Evolutionary conservation across 306 rosid species (phyloP).

Genomic region (Cucurbita pepo): DNA sequence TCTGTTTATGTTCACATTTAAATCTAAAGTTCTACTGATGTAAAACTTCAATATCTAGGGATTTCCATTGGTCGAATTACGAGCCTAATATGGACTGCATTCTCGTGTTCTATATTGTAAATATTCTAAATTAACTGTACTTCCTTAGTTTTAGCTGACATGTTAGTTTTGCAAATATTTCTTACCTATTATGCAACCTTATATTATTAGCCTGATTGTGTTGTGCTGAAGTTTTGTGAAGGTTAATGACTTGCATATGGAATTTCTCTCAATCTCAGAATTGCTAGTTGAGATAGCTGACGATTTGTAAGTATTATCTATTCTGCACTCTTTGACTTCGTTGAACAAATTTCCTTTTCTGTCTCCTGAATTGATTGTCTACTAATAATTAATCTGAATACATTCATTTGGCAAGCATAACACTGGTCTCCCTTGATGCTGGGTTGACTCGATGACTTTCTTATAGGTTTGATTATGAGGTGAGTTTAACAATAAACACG

Average conservation of each 20-base stretch:
- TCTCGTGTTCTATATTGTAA: neutral
- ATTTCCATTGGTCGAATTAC: neutral
- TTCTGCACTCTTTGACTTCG: constrained; percentile 4
- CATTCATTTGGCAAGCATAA: constrained; percentile 8
- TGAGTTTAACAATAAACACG: constrained; percentile 13
- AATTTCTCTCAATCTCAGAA: constrained; percentile 72
- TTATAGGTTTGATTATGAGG: constrained; percentile 94
- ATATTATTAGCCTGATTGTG: neutral
- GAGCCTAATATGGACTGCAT: neutral
- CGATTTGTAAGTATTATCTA: constrained; percentile 50
- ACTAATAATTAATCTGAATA: constrained; percentile 4
- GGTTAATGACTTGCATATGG: constrained; percentile 83
- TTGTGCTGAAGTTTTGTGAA: constrained; percentile 33
- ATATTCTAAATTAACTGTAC: neutral
- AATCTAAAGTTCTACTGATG: neutral
- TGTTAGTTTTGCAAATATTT: neutral
- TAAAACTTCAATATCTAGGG: neutral
- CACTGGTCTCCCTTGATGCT: constrained; percentile 17
- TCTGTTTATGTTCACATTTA: neutral
- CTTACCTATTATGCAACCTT: neutral
- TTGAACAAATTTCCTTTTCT: neutral
- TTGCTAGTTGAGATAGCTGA: constrained; percentile 84
- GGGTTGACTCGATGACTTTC: constrained; percentile 14
- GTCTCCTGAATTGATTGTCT: constrained; percentile 1
- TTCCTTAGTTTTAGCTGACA: neutral